phyloP scores from a whole-genome alignment of 2,329 filamentous ascomycete genomes.

The Aspergillus caelatus region DNA sequence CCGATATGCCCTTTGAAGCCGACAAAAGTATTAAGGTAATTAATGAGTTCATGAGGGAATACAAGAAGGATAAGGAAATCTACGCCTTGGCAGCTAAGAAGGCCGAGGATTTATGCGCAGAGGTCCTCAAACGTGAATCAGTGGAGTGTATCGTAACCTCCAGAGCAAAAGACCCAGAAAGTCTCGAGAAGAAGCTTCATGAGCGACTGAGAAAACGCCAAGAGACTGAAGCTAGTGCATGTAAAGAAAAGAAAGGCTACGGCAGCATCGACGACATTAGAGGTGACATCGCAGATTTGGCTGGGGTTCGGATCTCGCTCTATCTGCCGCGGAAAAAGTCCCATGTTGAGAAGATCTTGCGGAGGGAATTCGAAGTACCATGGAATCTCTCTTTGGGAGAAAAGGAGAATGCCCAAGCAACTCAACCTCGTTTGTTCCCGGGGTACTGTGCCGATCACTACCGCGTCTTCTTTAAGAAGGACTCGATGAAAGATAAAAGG shows the following conservation, averaged over 20 bases:
- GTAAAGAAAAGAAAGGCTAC: not conserved
- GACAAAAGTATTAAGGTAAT: not conserved
- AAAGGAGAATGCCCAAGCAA: not conserved
- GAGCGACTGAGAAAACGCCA: not conserved
- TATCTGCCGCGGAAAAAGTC: slow-evolving; percentile 9
- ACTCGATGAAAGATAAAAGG: not conserved
- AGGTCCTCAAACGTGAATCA: not conserved
- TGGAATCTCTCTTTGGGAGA: not conserved
- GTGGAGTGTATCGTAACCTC: not conserved
- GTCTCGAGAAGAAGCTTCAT: slow-evolving; percentile 5
- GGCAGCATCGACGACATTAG: slow-evolving; percentile 9
- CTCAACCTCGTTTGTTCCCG: not conserved
- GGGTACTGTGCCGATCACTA: slow-evolving; percentile 11
- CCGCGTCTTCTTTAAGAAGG: not conserved
- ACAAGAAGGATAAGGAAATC: not conserved
- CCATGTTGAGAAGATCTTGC: not conserved
- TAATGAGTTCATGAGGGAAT: not conserved
- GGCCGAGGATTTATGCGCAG: not conserved
- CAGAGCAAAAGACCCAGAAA: slow-evolving; percentile 11
- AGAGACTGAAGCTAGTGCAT: not conserved
- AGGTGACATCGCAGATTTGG: slow-evolving; percentile 16
- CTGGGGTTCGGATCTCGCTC: slow-evolving; percentile 16
- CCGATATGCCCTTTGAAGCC: not conserved
- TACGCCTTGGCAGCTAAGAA: not conserved
- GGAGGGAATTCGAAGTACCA: not conserved